Percentiles rank a stretch among this genome's conserved stretches.
Evolutionary conservation across 2,329 filamentous ascomycete species (phyloP).

Genomic region (Talaromyces verruculosus): DNA sequence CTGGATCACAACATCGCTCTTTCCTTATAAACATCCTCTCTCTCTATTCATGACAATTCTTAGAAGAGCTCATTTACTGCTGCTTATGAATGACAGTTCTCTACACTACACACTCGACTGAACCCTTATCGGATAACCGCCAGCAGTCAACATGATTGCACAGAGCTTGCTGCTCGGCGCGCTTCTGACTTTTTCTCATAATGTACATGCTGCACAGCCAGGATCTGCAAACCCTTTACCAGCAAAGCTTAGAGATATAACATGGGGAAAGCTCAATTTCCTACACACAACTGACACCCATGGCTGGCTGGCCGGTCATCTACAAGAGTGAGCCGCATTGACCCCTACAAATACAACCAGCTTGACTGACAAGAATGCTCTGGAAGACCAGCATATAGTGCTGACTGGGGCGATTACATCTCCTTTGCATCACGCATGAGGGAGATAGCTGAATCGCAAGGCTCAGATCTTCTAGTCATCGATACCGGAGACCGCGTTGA

Average conservation of each 20-base stretch:
- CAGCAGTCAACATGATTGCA: conserved; percentile 13
- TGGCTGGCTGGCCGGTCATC: conserved; percentile 91
- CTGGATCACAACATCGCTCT: neutral
- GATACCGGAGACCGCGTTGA: conserved; percentile 94
- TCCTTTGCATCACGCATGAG: conserved; percentile 86
- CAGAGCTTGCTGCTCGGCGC: conserved; percentile 25
- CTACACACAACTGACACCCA: conserved; percentile 96
- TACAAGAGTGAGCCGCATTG: conserved; percentile 68
- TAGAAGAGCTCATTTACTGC: too few species aligned
- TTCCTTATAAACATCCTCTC: neutral
- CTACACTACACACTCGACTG: neutral
- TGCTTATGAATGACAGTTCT: neutral
- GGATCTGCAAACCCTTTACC: conserved; percentile 73
- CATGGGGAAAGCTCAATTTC: conserved; percentile 95
- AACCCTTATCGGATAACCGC: neutral
- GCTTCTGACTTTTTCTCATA: conserved; percentile 19
- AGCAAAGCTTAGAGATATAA: conserved; percentile 77
- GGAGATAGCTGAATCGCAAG: conserved; percentile 71
- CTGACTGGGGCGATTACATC: conserved; percentile 97
- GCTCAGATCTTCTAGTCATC: conserved; percentile 83
- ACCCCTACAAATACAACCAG: neutral
- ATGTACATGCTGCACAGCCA: conserved; percentile 65
- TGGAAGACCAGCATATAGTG: conserved; percentile 77
- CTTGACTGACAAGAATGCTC: neutral
- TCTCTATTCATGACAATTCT: neutral